phyloP scores from a whole-genome alignment of 768 basidiomycete species.

The Tulasnella sp. region DNA sequence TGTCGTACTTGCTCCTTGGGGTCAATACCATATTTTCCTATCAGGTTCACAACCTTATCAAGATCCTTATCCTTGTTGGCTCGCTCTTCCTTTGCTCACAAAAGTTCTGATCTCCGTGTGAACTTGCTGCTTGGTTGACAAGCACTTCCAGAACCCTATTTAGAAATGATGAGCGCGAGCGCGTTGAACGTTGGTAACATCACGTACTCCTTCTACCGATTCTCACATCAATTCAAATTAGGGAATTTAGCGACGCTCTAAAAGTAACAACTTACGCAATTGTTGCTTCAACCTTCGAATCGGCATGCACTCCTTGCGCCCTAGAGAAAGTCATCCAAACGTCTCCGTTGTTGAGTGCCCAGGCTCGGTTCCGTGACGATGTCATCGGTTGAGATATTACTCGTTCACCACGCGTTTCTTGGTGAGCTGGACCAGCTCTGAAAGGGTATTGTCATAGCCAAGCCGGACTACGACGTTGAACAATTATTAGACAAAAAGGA shows the following conservation, averaged over 20 bases:
- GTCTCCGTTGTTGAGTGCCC: too few relatives aligned
- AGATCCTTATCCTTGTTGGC: too few relatives aligned
- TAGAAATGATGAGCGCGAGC: neutral
- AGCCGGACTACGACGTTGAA: too few relatives aligned
- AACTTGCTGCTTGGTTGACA: neutral
- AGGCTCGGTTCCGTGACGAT: too few relatives aligned
- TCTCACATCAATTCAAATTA: neutral
- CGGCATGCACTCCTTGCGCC: slow-evolving; percentile 16
- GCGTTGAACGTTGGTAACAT: slow-evolving; percentile 11
- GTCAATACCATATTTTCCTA: too few relatives aligned
- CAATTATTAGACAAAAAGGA: too few relatives aligned
- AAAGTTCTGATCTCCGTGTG: neutral
- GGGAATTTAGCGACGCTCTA: neutral
- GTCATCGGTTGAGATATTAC: too few relatives aligned
- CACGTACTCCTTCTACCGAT: neutral
- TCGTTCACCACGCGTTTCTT: neutral
- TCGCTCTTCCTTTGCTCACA: too few relatives aligned
- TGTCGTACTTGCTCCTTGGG: too few relatives aligned
- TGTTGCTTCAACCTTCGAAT: slow-evolving; percentile 18
- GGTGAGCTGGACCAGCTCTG: neutral
- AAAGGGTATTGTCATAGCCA: too few relatives aligned
- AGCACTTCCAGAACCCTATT: slow-evolving; percentile 18
- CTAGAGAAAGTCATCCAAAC: slow-evolving; percentile 15
- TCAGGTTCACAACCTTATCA: too few relatives aligned
- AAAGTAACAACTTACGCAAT: slow-evolving; percentile 16